Base-by-base conservation (phyloP, 192 early-diverging fungal species). In the Backusella tuberculispora region DNA sequence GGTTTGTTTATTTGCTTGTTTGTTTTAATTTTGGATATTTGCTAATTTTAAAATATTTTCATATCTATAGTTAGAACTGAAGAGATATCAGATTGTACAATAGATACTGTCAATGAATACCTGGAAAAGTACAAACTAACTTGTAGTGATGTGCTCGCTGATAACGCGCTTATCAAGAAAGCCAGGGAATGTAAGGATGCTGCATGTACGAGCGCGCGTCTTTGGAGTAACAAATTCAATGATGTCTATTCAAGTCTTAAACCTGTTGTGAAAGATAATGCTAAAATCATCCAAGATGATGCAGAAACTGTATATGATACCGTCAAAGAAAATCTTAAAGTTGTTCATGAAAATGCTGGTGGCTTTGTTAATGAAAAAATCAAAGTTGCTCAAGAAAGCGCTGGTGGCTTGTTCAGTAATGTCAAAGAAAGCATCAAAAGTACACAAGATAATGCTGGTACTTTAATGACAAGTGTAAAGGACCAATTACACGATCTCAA, bases 131-230 rank as follows among this genome's bases (percentile, higher is more conserved):
- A 60, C 53, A 60, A 60, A 10, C 53, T 60, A 17, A 26, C 19
- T 4, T 60, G 53, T 26, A 26, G 53, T 12, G 53, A 60, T 12
- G 53, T 60, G 26, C 53, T 60, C 9, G 0, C 26, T 9, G 53
- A 60, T 26, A 60, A 60, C 5, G 5, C 19, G 5, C 64, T 73
- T 24, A 43, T 43, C 7, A 63, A 46, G 13, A 73, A 17, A 3
- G 60, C 24, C 0, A 73, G 43, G 42, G 44, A 41, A n/a, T 73
- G 64, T 34, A 65, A 42, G 24, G 72, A 73, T 46, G 60, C 60
- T 21, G 60, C 43, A 10, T 44, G n/a, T 21, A 17, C 56, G 4
- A 64, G 15, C n/a, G 60, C 72, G 2, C 56, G 43, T 12, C 21
- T 65, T 4, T 73, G 45, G 44, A 29, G 72, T 29, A 29, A 45